Conservation (phyloP, 805 yeast genomes). For the Zygoascus tannicola region DNA sequence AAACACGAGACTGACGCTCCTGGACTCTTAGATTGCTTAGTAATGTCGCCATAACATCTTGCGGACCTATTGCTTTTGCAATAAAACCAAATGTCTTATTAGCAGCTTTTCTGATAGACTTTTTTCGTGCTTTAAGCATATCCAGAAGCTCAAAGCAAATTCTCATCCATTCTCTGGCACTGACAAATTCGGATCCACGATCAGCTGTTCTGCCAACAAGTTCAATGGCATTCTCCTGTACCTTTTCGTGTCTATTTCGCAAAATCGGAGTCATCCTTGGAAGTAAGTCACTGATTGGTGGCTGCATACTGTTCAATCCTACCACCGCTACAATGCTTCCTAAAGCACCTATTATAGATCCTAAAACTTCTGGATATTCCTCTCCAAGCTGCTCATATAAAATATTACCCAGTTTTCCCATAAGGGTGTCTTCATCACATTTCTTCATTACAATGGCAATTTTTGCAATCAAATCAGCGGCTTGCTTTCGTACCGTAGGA, state of each 20-base stretch:
- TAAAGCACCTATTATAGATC: slow-evolving; percentile 70
- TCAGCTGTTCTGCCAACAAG: slow-evolving; percentile 77
- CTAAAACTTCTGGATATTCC: slow-evolving; percentile 86
- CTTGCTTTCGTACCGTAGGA: slow-evolving; percentile 68
- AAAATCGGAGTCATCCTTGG: slow-evolving; percentile 89
- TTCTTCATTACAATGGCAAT: slow-evolving; percentile 57
- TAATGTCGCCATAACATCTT: slow-evolving; percentile 78
- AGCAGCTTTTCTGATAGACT: slow-evolving; percentile 72
- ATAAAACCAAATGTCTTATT: slow-evolving; percentile 86
- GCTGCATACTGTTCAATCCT: slow-evolving; percentile 56
- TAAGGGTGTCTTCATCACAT: slow-evolving; percentile 54
- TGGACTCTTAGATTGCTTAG: slow-evolving; percentile 81
- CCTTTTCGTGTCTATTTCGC: slow-evolving; percentile 81
- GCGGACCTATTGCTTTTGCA: slow-evolving; percentile 91
- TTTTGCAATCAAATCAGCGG: slow-evolving; percentile 65
- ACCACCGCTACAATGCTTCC: slow-evolving; percentile 50
- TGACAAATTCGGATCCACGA: slow-evolving; percentile 67
- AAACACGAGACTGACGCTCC: slow-evolving; percentile 91
- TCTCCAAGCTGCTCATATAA: slow-evolving; percentile 90
- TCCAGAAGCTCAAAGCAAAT: slow-evolving; percentile 86
- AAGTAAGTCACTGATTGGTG: slow-evolving; percentile 71
- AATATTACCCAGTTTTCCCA: slow-evolving; percentile 62
- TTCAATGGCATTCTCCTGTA: slow-evolving; percentile 72
- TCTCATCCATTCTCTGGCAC: slow-evolving; percentile 96
- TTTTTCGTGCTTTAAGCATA: slow-evolving; percentile 72